phyloP scores from a whole-genome alignment of 1,284 basidiomycete species.

The Cryptococcus sp. region DNA sequence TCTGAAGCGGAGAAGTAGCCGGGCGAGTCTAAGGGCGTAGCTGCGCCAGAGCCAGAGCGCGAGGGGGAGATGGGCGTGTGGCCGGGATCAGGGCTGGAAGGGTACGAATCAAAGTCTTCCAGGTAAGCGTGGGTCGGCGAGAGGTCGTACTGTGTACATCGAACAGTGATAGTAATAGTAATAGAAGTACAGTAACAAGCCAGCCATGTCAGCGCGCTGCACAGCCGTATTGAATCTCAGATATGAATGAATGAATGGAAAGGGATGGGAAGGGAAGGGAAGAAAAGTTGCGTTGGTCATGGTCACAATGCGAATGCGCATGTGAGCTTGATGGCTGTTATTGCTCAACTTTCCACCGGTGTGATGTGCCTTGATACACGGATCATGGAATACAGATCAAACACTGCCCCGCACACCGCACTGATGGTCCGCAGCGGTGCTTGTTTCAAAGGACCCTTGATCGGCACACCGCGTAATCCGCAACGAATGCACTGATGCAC shows the following conservation, averaged over 20 bases:
- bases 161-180: background rate
- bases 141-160: constrained; percentile 24
- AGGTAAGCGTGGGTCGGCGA: constrained; percentile 41
- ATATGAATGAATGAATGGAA: background rate
- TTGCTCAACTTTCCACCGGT: too few species aligned
- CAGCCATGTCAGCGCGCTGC: background rate
- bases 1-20: constrained; percentile 13
- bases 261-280: background rate
- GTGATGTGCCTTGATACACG: too few species aligned
- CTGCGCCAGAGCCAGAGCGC: constrained; percentile 3
- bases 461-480: too few species aligned
- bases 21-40: constrained; percentile 1
- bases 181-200: background rate
- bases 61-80: constrained; percentile 25
- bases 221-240: background rate
- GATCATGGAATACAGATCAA: too few species aligned
- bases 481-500: too few species aligned
- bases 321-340: too few species aligned
- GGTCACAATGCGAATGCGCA: background rate
- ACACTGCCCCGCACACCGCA: too few species aligned
- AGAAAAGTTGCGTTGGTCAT: background rate
- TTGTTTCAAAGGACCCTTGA: too few species aligned
- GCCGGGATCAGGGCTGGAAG: constrained; percentile 25
- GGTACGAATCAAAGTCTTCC: constrained; percentile 33
- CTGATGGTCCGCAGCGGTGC: too few species aligned